Base-by-base conservation (phyloP, 2,329 filamentous ascomycete genomes). In the Phaeoacremonium minimum region DNA sequence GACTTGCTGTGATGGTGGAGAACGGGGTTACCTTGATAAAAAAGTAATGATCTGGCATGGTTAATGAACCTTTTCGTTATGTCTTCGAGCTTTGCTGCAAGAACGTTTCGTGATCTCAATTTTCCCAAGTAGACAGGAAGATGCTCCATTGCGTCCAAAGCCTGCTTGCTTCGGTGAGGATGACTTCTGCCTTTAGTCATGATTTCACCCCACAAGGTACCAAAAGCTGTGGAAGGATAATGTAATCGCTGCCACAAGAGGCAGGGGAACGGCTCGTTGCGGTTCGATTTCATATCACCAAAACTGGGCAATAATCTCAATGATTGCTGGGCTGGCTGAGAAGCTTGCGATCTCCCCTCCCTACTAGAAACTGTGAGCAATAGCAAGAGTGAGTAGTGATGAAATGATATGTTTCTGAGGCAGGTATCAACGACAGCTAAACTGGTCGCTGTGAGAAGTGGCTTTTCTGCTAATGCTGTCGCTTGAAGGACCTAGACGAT, bases 401-500 rank as follows among this genome's bases (percentile, higher is more conserved):
- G 22, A 14, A 33, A 34, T 6, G 29, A 26, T 14, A 38, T n/a
- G 8, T 14, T 14, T 13, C 30, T 18, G 9, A 38, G 31, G 8
- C 31, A 22, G 18, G 19, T 20, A 8, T 38, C 36, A 7, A 38
- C 18, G 20, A 18, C 29, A 7, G 15, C 36, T 17, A 26, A 20
- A 12, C 28, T 31, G 12, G 12, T 3, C 16, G 4, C 11, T n/a
- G n/a, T 18, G 9, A 38, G 36, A 2, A 38, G 30, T 4, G 36
- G 36, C 31, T 38, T 38, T 20, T 38, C 36, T 7, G 18, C 31
- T 1, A 38, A 26, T n/a, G 31, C 36, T 15, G 36, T 31, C 14
- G 36, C 36, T 13, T 38, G 30, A n/a, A 38, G 36, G 16, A 38
- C 22, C 36, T 38, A 14, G 7, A 26, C n/a, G n/a, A 22, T 12